Conservation (phyloP, 306 rosid genomes). For the Arachis stenosperma region DNA sequence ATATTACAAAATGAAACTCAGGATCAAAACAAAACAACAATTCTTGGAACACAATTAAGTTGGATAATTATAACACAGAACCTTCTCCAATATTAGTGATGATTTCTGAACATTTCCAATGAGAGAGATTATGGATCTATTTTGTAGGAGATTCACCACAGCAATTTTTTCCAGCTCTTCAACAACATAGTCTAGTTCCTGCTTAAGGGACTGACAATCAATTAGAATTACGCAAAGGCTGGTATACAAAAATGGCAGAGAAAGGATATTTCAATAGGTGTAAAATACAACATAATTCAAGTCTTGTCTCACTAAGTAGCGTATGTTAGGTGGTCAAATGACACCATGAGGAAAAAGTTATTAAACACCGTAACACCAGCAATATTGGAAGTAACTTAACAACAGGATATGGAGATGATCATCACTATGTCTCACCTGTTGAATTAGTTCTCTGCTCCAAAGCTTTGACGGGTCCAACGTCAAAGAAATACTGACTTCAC, state of each 20-base stretch:
- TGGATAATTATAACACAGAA: slow-evolving; percentile 39
- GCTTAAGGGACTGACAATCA: slow-evolving; percentile 40
- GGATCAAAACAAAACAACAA: slow-evolving; percentile 4
- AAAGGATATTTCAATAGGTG: slow-evolving; percentile 17
- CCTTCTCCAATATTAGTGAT: slow-evolving; percentile 91
- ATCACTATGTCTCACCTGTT: slow-evolving; percentile 62
- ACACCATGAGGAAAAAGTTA: not conserved
- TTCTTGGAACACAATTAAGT: slow-evolving; percentile 23
- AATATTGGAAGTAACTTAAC: slow-evolving; percentile 29
- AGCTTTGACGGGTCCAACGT: slow-evolving; percentile 91
- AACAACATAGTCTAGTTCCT: slow-evolving; percentile 96
- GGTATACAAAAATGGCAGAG: slow-evolving; percentile 2
- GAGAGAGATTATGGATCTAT: slow-evolving; percentile 89
- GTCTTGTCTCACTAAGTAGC: not conserved
- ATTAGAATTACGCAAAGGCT: slow-evolving; percentile 11
- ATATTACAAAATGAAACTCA: slow-evolving; percentile 19
- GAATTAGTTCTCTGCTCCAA: slow-evolving; percentile 90
- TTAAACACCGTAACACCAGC: slow-evolving; percentile 8
- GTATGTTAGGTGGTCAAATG: not conserved
- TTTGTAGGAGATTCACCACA: slow-evolving; percentile 87
- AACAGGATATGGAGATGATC: slow-evolving; percentile 8
- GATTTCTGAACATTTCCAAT: slow-evolving; percentile 95
- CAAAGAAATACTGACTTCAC: slow-evolving; percentile 87
- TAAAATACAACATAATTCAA: slow-evolving; percentile 1
- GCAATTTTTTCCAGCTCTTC: slow-evolving; percentile 96